Evolutionary conservation across 192 early-diverging fungal genomes (phyloP), one percentile per base, ranked within the genome.

Genomic region (Coemansia sp.): DNA sequence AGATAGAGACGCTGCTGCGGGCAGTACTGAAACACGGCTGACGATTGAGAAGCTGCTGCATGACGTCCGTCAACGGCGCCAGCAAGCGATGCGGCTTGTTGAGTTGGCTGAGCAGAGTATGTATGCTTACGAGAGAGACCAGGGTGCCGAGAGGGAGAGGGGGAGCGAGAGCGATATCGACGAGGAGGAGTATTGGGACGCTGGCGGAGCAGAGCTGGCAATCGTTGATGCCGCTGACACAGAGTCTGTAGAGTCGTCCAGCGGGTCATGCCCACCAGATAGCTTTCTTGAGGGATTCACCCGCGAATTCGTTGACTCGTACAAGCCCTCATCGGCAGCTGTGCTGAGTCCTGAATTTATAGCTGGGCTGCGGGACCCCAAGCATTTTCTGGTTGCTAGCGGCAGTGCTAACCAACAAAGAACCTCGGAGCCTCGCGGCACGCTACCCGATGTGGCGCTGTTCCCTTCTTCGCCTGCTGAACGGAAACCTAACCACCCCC

Each of bases 201-300:
- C 43, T 58, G 40, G 7, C 7, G 48, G 25, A 1, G 7, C 48
- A 26, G 21, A 10, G 48, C 10, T 7, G 39, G 16, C 16, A 15
- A 15, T 15, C 10, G 39, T 13, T 15, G 10, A 4, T 1, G 21
- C 3, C 10, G 6, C 48, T 10, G 48, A 51, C 16, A 8, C 43
- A 46, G 48, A 26, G 48, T 51, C 48, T 9, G 7, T 26, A 21
- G 48, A 10, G 8, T 26, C 48, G 8, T 26, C 48, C 8, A 15
- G 25, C 23, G 25, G 23, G 48, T 51, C 23, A 8, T 64, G 59
- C 49, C 75, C 75, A 25, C 69, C 75, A 3, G 62, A 46, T 6
- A 74, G 72, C 58, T 71, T 80, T 56, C 59, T 80, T 21, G 77
- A 71, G 23, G 77, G 48, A 23, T 80, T 71, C 61, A 74, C 77